These are phyloP conservation scores for Starmerella stigmatis DNA, from an alignment of 805 yeast genomes.

Conservation along the genomic window DNA sequence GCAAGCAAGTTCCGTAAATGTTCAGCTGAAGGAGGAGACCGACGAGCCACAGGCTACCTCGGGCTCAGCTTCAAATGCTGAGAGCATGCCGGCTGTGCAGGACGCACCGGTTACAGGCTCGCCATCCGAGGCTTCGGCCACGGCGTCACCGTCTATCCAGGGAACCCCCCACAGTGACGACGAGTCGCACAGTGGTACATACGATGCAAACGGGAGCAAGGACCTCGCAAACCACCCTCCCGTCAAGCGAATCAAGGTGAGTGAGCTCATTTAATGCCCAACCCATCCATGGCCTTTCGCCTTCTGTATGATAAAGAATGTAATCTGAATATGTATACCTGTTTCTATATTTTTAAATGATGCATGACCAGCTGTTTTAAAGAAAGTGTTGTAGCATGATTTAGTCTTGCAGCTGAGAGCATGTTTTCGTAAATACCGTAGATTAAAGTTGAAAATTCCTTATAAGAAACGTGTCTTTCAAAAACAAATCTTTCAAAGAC, in stretches of 20 bases:
- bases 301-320: constrained; percentile 7
- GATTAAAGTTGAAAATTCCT: too few species aligned
- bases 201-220: not conserved
- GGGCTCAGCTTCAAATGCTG: not conserved
- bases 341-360: constrained; percentile 1
- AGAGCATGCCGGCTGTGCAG: constrained; percentile 1
- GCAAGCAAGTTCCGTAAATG: not conserved
- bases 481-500: too few species aligned
- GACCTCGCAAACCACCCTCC: not conserved
- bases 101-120: constrained; percentile 1
- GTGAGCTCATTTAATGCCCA: constrained; percentile 12
- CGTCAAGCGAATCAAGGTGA: constrained; percentile 17
- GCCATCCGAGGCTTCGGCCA: not conserved
- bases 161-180: not conserved
- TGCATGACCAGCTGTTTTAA: not conserved
- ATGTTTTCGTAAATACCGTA: too few species aligned
- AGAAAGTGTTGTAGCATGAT: not conserved
- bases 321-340: not conserved
- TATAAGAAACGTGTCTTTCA: too few species aligned
- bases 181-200: not conserved
- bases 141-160: not conserved
- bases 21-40: not conserved
- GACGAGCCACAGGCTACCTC: not conserved
- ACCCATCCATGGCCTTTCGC: not conserved
- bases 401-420: not conserved